A percentile compares a stretch with the other conserved stretches of the same genome.
These are phyloP conservation scores for Glutinoglossum americanum DNA, from an alignment of 495 filamentous ascomycete genomes.

Conservation along the genomic window DNA sequence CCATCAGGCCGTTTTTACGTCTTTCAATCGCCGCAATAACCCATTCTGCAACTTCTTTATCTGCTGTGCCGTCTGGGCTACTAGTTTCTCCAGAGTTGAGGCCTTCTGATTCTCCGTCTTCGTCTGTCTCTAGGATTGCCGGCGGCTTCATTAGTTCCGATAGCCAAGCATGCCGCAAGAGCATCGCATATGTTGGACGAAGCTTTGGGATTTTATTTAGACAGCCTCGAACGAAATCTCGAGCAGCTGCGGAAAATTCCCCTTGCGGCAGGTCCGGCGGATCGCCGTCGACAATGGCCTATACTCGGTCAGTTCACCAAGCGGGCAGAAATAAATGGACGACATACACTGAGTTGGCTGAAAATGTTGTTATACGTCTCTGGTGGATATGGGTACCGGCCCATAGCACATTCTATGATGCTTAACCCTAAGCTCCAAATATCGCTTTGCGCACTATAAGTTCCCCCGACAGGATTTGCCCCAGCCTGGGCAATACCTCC, in stretches of 20 bases:
- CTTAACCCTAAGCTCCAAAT: slow-evolving; percentile 92
- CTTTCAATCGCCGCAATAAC: slow-evolving; percentile 11
- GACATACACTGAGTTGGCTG: slow-evolving; percentile 84
- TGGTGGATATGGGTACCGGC: slow-evolving; percentile 87
- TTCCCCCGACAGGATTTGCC: slow-evolving; percentile 48
- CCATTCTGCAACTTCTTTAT: slow-evolving; percentile 8
- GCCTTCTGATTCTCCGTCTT: slow-evolving; percentile 28
- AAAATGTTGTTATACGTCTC: slow-evolving; percentile 98
- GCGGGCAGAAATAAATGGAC: not conserved
- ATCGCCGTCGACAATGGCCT: slow-evolving; percentile 96
- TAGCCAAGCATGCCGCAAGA: slow-evolving; percentile 79
- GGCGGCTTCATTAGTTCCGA: slow-evolving; percentile 58
- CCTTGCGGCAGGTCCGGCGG: slow-evolving; percentile 64
- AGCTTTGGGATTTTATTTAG: slow-evolving; percentile 82
- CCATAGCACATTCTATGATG: slow-evolving; percentile 92
- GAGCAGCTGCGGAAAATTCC: slow-evolving; percentile 57
- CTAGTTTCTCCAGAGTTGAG: slow-evolving; percentile 16
- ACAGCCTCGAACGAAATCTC: slow-evolving; percentile 73
- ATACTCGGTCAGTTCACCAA: slow-evolving; percentile 4
- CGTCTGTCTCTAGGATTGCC: slow-evolving; percentile 55
- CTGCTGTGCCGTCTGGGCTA: not conserved
- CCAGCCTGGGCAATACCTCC: slow-evolving; percentile 60
- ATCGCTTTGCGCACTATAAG: slow-evolving; percentile 94
- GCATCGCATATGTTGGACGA: slow-evolving; percentile 72
- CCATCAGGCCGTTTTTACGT: slow-evolving; percentile 15